A percentile compares a stretch with the other conserved stretches of the same genome.
phyloP scores from a whole-genome alignment of 768 basidiomycete species.

The Leccinum obscurum region DNA sequence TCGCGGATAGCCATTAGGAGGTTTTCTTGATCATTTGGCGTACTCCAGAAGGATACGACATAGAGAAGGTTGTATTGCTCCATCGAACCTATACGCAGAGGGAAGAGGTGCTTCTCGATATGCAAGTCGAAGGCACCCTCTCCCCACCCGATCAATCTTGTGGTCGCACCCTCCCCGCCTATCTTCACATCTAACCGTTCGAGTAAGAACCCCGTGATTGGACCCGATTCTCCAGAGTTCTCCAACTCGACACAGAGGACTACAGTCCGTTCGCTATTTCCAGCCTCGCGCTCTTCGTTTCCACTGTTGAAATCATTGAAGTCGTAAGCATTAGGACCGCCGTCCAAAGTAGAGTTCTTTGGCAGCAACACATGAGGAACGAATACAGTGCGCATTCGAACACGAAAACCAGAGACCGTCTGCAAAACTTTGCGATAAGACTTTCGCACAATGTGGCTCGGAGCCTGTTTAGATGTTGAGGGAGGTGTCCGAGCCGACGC shows the following conservation, averaged over 20 bases:
- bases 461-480: slow-evolving; percentile 45
- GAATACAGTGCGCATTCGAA: slow-evolving; percentile 94
- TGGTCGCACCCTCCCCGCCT: slow-evolving; percentile 62
- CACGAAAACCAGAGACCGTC: slow-evolving; percentile 80
- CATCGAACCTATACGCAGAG: slow-evolving; percentile 63
- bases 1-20: slow-evolving; percentile 35
- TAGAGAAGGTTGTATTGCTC: slow-evolving; percentile 91
- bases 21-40: slow-evolving; percentile 55
- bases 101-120: slow-evolving; percentile 55
- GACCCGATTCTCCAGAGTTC: slow-evolving; percentile 67
- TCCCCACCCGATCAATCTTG: slow-evolving; percentile 52
- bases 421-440: slow-evolving; percentile 79
- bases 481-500: slow-evolving; percentile 45
- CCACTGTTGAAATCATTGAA: slow-evolving; percentile 45
- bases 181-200: slow-evolving; percentile 76
- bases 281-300: slow-evolving; percentile 54
- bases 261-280: slow-evolving; percentile 80
- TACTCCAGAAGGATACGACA: slow-evolving; percentile 77
- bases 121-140: slow-evolving; percentile 34
- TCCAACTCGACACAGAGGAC: slow-evolving; percentile 92
- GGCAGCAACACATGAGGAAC: slow-evolving; percentile 81
- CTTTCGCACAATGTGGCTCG: slow-evolving; percentile 75
- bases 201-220: slow-evolving; percentile 67
- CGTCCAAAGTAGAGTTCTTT: slow-evolving; percentile 28
- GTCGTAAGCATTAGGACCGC: slow-evolving; percentile 34